phyloP scores from a whole-genome alignment of 2,329 filamentous ascomycete genomes.

The Chrysoporthe puriensis region DNA sequence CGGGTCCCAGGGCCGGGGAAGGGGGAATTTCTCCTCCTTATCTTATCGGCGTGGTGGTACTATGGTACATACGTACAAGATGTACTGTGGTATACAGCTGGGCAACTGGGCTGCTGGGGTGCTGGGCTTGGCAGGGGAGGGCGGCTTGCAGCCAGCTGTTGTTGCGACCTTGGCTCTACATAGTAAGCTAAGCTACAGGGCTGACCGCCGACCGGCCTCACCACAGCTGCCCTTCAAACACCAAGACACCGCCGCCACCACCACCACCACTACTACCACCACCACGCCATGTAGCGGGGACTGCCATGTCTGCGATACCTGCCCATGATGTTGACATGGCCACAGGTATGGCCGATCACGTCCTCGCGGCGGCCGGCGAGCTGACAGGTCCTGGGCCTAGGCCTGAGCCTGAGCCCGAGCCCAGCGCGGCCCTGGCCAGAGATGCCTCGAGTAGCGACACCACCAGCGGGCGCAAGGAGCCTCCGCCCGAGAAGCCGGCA shows the following conservation, averaged over 20 bases:
- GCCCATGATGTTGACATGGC: constrained; percentile 22
- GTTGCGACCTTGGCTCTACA: not conserved
- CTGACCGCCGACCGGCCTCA: not conserved
- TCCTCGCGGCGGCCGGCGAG: constrained; percentile 1
- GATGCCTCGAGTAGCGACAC: constrained; percentile 10
- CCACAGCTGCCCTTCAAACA: not conserved
- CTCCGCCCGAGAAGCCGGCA: constrained; percentile 77
- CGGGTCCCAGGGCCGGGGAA: too few species aligned
- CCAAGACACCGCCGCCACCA: not conserved
- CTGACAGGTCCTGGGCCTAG: constrained; percentile 2
- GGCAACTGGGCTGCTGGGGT: too few species aligned
- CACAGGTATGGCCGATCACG: not conserved
- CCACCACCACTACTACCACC: constrained; percentile 7
- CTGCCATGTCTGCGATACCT: constrained; percentile 25
- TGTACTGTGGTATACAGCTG: too few species aligned
- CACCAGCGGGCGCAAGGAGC: constrained; percentile 46
- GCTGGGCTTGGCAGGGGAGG: too few species aligned
- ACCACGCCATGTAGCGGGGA: constrained; percentile 21
- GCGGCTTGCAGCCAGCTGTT: not conserved
- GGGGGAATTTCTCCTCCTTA: not conserved
- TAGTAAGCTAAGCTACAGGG: not conserved
- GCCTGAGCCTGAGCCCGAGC: not conserved
- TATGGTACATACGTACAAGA: too few species aligned
- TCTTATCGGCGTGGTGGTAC: not conserved
- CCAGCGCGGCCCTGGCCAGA: constrained; percentile 7